A percentile compares a stretch with the other conserved stretches of the same genome.
Evolutionary conservation across 352 stramenopile species (phyloP).

Genomic region (Phytophthora megakarya): DNA sequence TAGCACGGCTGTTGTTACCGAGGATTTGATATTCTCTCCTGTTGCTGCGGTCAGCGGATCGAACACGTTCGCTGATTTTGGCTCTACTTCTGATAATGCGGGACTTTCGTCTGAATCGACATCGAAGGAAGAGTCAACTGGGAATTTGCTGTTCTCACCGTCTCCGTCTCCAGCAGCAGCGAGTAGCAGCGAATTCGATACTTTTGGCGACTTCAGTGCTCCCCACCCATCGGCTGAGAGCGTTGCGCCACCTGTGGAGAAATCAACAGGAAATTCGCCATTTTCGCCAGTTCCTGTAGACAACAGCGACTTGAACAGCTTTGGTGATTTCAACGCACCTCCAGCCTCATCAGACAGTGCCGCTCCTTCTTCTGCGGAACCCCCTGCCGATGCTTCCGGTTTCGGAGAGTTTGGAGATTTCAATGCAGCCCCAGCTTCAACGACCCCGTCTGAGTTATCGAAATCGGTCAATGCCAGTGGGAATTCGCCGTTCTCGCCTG

Average conservation of each 20-base stretch:
- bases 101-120: slow-evolving; percentile 2
- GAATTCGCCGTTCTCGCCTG: slow-evolving; percentile 23
- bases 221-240: slow-evolving; percentile 12
- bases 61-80: slow-evolving; percentile 27
- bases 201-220: slow-evolving; percentile 25
- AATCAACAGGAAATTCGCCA: slow-evolving; percentile 24
- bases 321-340: slow-evolving; percentile 38
- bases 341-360: slow-evolving; percentile 4
- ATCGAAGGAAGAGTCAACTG: slow-evolving; percentile 11
- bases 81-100: slow-evolving; percentile 14
- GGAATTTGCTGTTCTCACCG: slow-evolving; percentile 23
- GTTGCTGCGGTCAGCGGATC: slow-evolving; percentile 12
- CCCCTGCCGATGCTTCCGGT: neutral
- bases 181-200: slow-evolving; percentile 9
- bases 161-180: slow-evolving; percentile 20
- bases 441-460: neutral
- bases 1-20: slow-evolving; percentile 8
- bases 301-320: slow-evolving; percentile 23
- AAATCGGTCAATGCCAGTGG: slow-evolving; percentile 10
- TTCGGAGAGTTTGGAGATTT: slow-evolving; percentile 29
- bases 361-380: slow-evolving; percentile 4
- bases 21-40: slow-evolving; percentile 34
- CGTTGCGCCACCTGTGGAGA: neutral
- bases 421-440: slow-evolving; percentile 8
- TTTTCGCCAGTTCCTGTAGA: slow-evolving; percentile 26